phyloP scores from a whole-genome alignment of 2,329 filamentous ascomycete species.

The Colletotrichum echinochloae region DNA sequence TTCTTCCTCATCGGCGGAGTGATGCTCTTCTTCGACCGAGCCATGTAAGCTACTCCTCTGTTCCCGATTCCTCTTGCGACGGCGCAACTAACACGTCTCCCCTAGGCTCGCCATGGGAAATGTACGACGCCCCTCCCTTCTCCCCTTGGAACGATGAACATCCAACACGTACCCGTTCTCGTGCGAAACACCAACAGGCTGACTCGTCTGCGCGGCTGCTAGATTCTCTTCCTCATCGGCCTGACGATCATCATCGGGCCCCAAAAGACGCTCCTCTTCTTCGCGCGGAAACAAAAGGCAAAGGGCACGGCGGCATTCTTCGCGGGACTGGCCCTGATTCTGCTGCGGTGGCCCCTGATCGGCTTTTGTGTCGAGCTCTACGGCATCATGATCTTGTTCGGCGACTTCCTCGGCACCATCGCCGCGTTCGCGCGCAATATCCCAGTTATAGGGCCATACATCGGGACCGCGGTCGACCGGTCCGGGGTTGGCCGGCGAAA shows the following conservation, averaged over 20 bases:
- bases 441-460: slow-evolving; percentile 88
- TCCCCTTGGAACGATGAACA: slow-evolving; percentile 22
- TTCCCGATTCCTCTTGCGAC: slow-evolving; percentile 3
- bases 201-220: slow-evolving; percentile 35
- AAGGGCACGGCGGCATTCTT: slow-evolving; percentile 93
- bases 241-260: slow-evolving; percentile 95
- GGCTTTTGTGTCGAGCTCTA: slow-evolving; percentile 94
- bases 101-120: slow-evolving; percentile 96
- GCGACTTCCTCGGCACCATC: slow-evolving; percentile 95
- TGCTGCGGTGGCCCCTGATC: slow-evolving; percentile 89
- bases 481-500: slow-evolving; percentile 77
- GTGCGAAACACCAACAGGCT: slow-evolving; percentile 4
- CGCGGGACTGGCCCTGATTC: slow-evolving; percentile 83
- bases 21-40: slow-evolving; percentile 96
- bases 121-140: slow-evolving; percentile 60
- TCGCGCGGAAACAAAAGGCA: slow-evolving; percentile 91
- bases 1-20: slow-evolving; percentile 96
- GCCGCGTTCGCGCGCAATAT: slow-evolving; percentile 86
- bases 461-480: slow-evolving; percentile 79
- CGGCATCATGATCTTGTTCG: slow-evolving; percentile 92
- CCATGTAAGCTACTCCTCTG: slow-evolving; percentile 73
- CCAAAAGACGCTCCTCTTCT: slow-evolving; percentile 92
- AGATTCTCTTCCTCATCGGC: slow-evolving; percentile 98
- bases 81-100: slow-evolving; percentile 38
- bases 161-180: slow-evolving; percentile 23